These are phyloP conservation scores for Alternaria angustiovoidea DNA, from an alignment of 2,329 filamentous ascomycete species.

Conservation along the genomic window DNA sequence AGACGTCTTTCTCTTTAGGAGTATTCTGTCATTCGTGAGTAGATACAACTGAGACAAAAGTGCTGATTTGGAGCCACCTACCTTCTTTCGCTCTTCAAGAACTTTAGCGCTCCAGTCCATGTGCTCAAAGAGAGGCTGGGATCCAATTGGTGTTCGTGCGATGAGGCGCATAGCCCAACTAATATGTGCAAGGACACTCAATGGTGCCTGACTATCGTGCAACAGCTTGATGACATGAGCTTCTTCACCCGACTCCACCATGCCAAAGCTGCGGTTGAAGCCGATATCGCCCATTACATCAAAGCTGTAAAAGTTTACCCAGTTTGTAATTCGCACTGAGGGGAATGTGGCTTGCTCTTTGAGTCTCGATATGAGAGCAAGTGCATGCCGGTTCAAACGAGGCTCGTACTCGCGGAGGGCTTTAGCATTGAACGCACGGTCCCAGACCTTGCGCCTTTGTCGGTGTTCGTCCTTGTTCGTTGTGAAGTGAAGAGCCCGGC, in stretches of 20 bases:
- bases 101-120: slow-evolving; percentile 36
- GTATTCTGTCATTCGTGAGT: slow-evolving; percentile 21
- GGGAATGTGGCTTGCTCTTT: slow-evolving; percentile 28
- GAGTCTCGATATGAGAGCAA: slow-evolving; percentile 35
- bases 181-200: slow-evolving; percentile 33
- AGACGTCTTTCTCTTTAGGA: slow-evolving; percentile 41
- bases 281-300: slow-evolving; percentile 60
- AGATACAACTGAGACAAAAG: too few species aligned
- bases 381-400: slow-evolving; percentile 41
- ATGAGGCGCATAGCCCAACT: slow-evolving; percentile 32
- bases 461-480: slow-evolving; percentile 43
- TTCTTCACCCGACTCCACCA: slow-evolving; percentile 44
- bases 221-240: slow-evolving; percentile 37
- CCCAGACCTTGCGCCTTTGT: slow-evolving; percentile 43
- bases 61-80: not conserved
- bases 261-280: slow-evolving; percentile 53
- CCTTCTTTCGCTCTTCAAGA: slow-evolving; percentile 38
- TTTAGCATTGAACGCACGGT: slow-evolving; percentile 44
- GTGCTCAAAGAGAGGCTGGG: slow-evolving; percentile 33
- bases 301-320: slow-evolving; percentile 55
- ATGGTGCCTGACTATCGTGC: slow-evolving; percentile 33
- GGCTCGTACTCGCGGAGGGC: slow-evolving; percentile 49
- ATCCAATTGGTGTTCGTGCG: slow-evolving; percentile 25
- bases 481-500: slow-evolving; percentile 36
- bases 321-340: slow-evolving; percentile 39